Conservation (phyloP, 164 flowering plant genomes). For the Pachysandra terminalis region DNA sequence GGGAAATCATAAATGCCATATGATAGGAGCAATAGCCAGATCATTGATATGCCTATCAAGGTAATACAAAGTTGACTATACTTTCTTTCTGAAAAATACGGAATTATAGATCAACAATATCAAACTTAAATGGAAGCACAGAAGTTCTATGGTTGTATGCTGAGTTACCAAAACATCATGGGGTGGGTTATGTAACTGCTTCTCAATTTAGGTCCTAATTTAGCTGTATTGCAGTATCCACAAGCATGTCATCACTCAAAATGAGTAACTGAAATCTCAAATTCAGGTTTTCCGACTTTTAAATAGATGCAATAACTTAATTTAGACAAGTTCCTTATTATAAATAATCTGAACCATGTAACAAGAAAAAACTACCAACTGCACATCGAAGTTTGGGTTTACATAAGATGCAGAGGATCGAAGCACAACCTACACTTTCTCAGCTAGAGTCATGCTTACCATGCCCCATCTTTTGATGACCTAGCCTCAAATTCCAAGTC, state of each 20-base stretch:
- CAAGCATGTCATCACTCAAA: slow-evolving; percentile 2
- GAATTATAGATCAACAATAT: background rate
- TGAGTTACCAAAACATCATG: background rate
- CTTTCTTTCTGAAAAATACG: no score
- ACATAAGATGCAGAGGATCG: no score
- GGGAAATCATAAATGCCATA: background rate
- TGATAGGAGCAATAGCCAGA: background rate
- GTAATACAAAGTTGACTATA: background rate
- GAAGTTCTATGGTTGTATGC: background rate
- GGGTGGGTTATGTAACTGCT: background rate
- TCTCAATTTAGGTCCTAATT: background rate
- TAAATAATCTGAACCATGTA: background rate
- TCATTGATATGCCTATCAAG: background rate
- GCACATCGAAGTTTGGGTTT: background rate
- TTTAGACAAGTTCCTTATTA: background rate
- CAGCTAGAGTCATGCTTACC: slow-evolving; percentile 34
- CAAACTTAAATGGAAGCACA: background rate
- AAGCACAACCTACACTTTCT: background rate
- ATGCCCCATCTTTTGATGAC: slow-evolving; percentile 81
- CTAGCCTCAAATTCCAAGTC: slow-evolving; percentile 67
- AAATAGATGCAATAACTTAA: background rate
- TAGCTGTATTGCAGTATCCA: no score
- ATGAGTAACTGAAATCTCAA: background rate
- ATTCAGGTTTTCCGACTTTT: background rate
- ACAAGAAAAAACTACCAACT: background rate